A percentile compares a stretch with the other conserved stretches of the same genome.
Conservation (phyloP, 2,329 filamentous ascomycete species). For the Penicillium sp. region DNA sequence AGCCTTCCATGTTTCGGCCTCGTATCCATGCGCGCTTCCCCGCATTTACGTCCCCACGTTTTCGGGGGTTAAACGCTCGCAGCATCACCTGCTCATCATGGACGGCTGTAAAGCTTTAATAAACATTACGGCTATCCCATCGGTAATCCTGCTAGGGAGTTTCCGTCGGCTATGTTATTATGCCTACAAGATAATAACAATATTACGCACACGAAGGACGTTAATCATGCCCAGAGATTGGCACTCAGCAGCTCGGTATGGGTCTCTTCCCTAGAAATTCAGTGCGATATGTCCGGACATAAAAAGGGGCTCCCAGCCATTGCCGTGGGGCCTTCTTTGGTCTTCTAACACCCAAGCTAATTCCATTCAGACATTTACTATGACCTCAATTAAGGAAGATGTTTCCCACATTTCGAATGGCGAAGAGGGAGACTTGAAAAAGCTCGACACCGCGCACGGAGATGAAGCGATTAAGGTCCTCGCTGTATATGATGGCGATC, state of each 20-base stretch:
- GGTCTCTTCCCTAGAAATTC: background rate
- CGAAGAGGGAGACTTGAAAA: background rate
- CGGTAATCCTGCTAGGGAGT: background rate
- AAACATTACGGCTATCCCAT: background rate
- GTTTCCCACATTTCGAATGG: background rate
- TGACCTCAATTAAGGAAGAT: background rate
- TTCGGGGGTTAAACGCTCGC: background rate
- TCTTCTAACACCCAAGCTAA: background rate
- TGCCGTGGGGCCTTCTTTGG: background rate
- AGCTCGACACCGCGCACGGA: background rate
- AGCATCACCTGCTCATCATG: background rate
- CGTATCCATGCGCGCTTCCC: background rate
- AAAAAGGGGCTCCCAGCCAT: background rate
- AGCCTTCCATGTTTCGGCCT: background rate
- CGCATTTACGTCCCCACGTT: background rate
- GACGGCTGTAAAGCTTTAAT: background rate
- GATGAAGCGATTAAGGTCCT: constrained; percentile 1
- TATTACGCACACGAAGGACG: background rate
- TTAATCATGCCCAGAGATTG: background rate
- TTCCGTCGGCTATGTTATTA: background rate
- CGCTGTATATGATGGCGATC: background rate
- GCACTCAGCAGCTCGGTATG: background rate
- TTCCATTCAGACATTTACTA: background rate
- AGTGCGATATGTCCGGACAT: background rate
- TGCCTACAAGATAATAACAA: background rate